Percentiles rank a stretch among this genome's conserved stretches.
Evolutionary conservation across 2,329 filamentous ascomycete genomes (phyloP).

Genomic region (Cryphonectria radicalis): DNA sequence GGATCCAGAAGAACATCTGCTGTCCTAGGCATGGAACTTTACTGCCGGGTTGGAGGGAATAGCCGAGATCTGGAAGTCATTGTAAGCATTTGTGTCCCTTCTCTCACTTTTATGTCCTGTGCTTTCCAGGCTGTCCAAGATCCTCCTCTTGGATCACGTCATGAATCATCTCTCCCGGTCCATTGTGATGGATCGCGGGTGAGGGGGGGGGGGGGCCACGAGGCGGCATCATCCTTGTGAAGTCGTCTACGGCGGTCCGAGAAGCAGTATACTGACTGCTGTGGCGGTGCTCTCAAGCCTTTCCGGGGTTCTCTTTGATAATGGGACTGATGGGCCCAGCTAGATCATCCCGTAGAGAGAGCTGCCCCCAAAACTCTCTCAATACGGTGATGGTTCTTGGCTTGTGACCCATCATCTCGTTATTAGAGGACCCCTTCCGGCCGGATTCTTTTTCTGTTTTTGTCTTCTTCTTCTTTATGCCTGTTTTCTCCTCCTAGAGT

Average conservation of each 20-base stretch:
- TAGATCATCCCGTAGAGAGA: conserved; percentile 16
- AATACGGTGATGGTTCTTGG: conserved; percentile 12
- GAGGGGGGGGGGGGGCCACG: neutral
- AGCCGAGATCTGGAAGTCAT: conserved; percentile 26
- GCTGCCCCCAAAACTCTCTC: conserved; percentile 28
- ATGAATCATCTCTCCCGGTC: neutral
- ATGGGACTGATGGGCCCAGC: conserved; percentile 8
- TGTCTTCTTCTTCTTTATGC: conserved; percentile 27
- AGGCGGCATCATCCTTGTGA: conserved; percentile 30
- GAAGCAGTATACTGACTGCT: conserved; percentile 24
- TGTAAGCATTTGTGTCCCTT: conserved; percentile 25
- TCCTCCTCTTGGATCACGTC: neutral
- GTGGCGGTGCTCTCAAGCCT: neutral
- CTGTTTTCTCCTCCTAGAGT: conserved; percentile 32
- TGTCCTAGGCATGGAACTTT: conserved; percentile 28
- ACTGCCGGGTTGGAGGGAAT: conserved; percentile 23
- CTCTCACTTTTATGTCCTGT: neutral
- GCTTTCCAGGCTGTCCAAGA: neutral
- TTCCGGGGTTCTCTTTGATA: neutral
- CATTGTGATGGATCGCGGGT: neutral
- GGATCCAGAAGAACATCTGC: conserved; percentile 28
- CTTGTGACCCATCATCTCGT: neutral
- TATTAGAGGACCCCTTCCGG: neutral
- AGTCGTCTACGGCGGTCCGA: conserved; percentile 26
- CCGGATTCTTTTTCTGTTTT: conserved; percentile 21